Conservation (phyloP, 148 eudicot genomes). For the Silene uniflora region DNA sequence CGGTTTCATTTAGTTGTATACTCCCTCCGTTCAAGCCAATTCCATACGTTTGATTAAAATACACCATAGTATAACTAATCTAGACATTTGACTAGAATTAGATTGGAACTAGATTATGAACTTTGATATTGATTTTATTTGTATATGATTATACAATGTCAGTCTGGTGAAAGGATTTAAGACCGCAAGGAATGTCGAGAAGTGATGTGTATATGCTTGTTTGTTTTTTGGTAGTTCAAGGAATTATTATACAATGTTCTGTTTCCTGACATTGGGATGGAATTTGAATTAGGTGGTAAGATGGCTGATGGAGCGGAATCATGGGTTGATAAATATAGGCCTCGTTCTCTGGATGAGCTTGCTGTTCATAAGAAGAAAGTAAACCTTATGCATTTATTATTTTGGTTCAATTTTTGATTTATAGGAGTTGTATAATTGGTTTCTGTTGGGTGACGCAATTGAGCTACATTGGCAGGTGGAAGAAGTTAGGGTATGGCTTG, state of each 20-base stretch:
- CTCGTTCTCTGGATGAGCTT: constrained; percentile 67
- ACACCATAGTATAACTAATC: neutral
- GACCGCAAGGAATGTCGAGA: neutral
- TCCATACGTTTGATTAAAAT: too few species aligned
- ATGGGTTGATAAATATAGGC: constrained; percentile 88
- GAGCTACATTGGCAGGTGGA: constrained; percentile 61
- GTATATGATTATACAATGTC: neutral
- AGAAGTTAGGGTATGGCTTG: constrained; percentile 80
- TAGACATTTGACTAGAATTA: neutral
- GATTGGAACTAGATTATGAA: neutral
- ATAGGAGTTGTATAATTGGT: neutral
- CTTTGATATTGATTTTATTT: neutral
- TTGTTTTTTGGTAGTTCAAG: neutral
- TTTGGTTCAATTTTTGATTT: neutral
- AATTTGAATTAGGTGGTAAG: constrained; percentile 40
- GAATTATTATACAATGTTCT: neutral
- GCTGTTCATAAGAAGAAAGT: constrained; percentile 97
- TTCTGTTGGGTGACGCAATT: neutral
- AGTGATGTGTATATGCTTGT: neutral
- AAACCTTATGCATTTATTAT: neutral
- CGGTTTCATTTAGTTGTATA: too few species aligned
- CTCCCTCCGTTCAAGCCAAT: too few species aligned
- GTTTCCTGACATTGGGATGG: constrained; percentile 15
- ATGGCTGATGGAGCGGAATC: constrained; percentile 35
- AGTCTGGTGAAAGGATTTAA: neutral